These are phyloP conservation scores for Mucor circinelloides DNA, from an alignment of 371 early-diverging fungal genomes.

Conservation along the genomic window DNA sequence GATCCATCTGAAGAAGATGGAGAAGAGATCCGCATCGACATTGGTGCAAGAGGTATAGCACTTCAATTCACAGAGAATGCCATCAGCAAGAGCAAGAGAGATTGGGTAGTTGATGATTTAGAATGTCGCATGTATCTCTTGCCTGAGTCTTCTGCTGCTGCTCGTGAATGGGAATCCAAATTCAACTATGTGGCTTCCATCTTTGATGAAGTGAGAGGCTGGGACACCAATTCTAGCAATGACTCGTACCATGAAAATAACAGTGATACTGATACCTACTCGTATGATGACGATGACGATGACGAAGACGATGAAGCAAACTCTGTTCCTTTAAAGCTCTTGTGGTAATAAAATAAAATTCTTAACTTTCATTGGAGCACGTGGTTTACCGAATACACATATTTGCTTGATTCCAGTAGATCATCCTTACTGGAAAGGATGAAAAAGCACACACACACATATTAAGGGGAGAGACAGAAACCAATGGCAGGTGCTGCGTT, in stretches of 20 bases:
- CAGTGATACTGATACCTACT: not conserved
- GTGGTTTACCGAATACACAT: not conserved
- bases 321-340: conserved; percentile 22
- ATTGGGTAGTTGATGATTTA: conserved; percentile 8
- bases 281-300: not conserved
- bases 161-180: conserved; percentile 29
- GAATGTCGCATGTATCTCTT: conserved; percentile 35
- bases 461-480: not conserved
- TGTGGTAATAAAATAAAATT: conserved; percentile 20
- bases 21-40: conserved; percentile 23
- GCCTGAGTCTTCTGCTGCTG: conserved; percentile 24
- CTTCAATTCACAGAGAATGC: conserved; percentile 30
- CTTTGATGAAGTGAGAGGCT: conserved; percentile 27
- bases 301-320: not conserved
- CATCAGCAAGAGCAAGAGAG: conserved; percentile 9
- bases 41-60: conserved; percentile 28
- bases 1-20: conserved; percentile 26
- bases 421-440: too few relatives aligned
- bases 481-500: not conserved
- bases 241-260: not conserved
- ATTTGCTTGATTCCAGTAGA: too few relatives aligned
- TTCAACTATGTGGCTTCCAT: conserved; percentile 32
- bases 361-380: conserved; percentile 5
- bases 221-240: not conserved
- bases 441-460: too few relatives aligned